A percentile compares a stretch with the other conserved stretches of the same genome.
phyloP scores from a whole-genome alignment of 768 basidiomycete species.

The Kwoniella botswanensis region DNA sequence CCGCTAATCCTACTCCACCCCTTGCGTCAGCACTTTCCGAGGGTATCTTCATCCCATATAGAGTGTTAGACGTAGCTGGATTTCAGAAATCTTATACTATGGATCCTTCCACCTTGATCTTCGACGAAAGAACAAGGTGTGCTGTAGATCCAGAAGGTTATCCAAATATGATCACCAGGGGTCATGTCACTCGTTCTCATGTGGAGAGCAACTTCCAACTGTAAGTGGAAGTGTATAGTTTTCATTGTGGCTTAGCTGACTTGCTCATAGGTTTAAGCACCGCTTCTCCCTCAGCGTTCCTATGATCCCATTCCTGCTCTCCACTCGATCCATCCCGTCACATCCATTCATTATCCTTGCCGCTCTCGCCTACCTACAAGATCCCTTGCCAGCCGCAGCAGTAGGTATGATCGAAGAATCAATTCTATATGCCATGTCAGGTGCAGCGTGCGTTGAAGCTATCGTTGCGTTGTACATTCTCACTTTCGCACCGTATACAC shows the following conservation, averaged over 20 bases:
- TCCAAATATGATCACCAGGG: conserved; percentile 24
- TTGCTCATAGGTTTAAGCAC: conserved; percentile 34
- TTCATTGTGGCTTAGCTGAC: background rate
- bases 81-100: conserved; percentile 1
- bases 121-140: conserved; percentile 23
- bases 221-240: conserved; percentile 2
- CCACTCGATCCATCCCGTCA: conserved; percentile 29
- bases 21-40: background rate
- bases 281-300: conserved; percentile 35
- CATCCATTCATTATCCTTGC: conserved; percentile 40
- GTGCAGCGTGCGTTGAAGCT: conserved; percentile 25
- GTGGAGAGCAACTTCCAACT: conserved; percentile 38
- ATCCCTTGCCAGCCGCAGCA: background rate
- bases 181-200: conserved; percentile 18
- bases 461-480: conserved; percentile 37
- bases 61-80: conserved; percentile 3
- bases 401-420: conserved; percentile 29
- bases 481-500: conserved; percentile 18
- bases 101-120: conserved; percentile 4
- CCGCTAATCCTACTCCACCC: background rate
- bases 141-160: conserved; percentile 12
- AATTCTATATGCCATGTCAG: conserved; percentile 23
- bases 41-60: background rate
- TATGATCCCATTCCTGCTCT: conserved; percentile 30
- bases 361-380: conserved; percentile 17